Evolutionary conservation across 345 rosid species (phyloP).

Genomic region (Populus simonii): DNA sequence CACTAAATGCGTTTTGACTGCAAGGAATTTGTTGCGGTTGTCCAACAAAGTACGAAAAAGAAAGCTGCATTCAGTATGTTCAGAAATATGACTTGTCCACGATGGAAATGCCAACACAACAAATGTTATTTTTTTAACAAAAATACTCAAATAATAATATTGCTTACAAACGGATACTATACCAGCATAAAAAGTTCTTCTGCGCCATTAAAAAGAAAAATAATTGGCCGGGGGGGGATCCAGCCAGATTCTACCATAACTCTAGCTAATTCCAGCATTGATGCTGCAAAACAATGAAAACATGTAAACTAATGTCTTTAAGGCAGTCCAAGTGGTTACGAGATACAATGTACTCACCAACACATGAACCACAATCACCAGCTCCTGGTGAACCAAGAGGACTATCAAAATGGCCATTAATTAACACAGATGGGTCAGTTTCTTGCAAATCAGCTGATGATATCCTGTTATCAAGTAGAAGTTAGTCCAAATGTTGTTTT

Average conservation of each 20-base stretch:
- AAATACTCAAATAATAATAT: background rate
- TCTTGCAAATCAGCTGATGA: constrained; percentile 64
- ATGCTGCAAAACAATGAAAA: constrained; percentile 51
- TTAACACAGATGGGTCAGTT: constrained; percentile 68
- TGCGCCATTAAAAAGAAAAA: constrained; percentile 93
- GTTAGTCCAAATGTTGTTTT: background rate
- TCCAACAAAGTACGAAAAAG: background rate
- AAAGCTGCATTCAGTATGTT: background rate
- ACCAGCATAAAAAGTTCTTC: constrained; percentile 95
- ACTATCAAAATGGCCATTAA: constrained; percentile 95
- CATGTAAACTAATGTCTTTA: constrained; percentile 3
- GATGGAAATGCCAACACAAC: background rate
- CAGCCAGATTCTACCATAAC: constrained; percentile 75
- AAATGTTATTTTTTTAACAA: background rate
- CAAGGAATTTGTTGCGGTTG: background rate
- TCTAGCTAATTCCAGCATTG: constrained; percentile 86
- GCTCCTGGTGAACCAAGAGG: constrained; percentile 95
- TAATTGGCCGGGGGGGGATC: constrained; percentile 78
- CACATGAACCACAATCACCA: constrained; percentile 95
- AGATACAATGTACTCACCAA: constrained; percentile 50
- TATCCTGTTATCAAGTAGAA: constrained; percentile 51
- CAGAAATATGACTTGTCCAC: background rate
- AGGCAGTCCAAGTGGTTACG: constrained; percentile 1
- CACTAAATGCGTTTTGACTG: constrained; percentile 11
- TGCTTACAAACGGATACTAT: constrained; percentile 2